These are phyloP conservation scores for Pneumocystis carinii DNA, from an alignment of 1,139 yeast species.

Conservation along the genomic window DNA sequence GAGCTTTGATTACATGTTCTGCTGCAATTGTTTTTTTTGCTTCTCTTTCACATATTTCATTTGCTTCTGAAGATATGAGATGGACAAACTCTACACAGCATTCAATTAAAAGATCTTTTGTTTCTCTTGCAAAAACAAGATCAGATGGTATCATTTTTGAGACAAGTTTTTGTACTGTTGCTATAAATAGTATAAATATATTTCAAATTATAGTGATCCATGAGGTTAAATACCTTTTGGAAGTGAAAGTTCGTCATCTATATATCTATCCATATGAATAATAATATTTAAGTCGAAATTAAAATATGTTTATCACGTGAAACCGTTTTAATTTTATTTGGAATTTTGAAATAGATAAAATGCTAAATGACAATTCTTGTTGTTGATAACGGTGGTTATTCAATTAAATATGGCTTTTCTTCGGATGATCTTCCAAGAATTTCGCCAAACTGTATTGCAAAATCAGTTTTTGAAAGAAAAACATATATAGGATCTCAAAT, in stretches of 20 bases:
- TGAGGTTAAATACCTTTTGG: slow-evolving; percentile 25
- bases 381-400: slow-evolving; percentile 80
- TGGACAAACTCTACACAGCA: slow-evolving; percentile 92
- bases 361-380: slow-evolving; percentile 22
- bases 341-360: not conserved
- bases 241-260: slow-evolving; percentile 27
- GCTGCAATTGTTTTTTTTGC: slow-evolving; percentile 93
- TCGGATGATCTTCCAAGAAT: slow-evolving; percentile 24
- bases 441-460: slow-evolving; percentile 48
- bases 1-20: slow-evolving; percentile 86
- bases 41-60: slow-evolving; percentile 92
- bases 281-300: not conserved
- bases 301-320: not conserved
- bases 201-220: not conserved
- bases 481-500: slow-evolving; percentile 62
- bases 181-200: slow-evolving; percentile 24
- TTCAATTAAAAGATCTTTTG: slow-evolving; percentile 87
- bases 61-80: slow-evolving; percentile 84
- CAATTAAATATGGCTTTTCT: slow-evolving; percentile 58
- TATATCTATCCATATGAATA: not conserved
- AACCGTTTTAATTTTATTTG: not conserved
- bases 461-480: slow-evolving; percentile 55
- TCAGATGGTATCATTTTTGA: slow-evolving; percentile 80
- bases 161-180: slow-evolving; percentile 90
- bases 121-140: slow-evolving; percentile 78